Percentiles rank a stretch among this genome's conserved stretches.
These are phyloP conservation scores for Bretschneidera sinensis DNA, from an alignment of 345 rosid genomes.

Conservation along the genomic window DNA sequence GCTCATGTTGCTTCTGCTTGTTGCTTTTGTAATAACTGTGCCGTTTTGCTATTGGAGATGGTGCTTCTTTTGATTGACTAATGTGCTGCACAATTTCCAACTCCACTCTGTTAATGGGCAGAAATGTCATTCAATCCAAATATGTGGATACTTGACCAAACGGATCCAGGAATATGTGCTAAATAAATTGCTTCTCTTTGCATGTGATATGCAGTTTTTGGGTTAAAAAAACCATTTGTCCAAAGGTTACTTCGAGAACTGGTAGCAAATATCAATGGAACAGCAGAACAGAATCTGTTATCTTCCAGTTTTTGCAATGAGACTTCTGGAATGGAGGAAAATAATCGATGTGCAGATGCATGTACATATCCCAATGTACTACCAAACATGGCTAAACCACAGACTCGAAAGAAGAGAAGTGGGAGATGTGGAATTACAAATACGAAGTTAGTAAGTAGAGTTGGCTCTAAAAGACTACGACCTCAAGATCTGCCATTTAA, in stretches of 20 bases:
- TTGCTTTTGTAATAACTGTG: not conserved
- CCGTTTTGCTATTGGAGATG: not conserved
- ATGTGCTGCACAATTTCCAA: no score
- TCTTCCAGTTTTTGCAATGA: conserved; percentile 39
- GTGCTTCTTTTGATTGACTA: no score
- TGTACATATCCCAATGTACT: conserved; percentile 33
- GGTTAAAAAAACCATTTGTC: conserved; percentile 71
- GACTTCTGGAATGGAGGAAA: conserved; percentile 24
- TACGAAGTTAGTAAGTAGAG: conserved; percentile 19
- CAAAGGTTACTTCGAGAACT: conserved; percentile 85
- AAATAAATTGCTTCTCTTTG: not conserved
- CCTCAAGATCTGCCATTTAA: conserved; percentile 10
- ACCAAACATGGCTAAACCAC: conserved; percentile 32
- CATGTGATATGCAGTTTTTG: conserved; percentile 59
- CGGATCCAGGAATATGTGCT: not conserved
- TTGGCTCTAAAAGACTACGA: conserved; percentile 39
- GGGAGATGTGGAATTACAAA: conserved; percentile 27
- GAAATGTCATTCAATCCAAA: not conserved
- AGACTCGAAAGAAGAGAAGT: conserved; percentile 54
- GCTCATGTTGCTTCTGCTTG: not conserved
- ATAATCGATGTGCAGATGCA: conserved; percentile 21
- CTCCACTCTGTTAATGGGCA: not conserved
- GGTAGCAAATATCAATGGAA: conserved; percentile 55
- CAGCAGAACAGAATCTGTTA: conserved; percentile 30
- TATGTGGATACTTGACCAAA: not conserved